Conservation (phyloP, 495 filamentous ascomycete genomes). For the Talaromyces trachyspermus region DNA sequence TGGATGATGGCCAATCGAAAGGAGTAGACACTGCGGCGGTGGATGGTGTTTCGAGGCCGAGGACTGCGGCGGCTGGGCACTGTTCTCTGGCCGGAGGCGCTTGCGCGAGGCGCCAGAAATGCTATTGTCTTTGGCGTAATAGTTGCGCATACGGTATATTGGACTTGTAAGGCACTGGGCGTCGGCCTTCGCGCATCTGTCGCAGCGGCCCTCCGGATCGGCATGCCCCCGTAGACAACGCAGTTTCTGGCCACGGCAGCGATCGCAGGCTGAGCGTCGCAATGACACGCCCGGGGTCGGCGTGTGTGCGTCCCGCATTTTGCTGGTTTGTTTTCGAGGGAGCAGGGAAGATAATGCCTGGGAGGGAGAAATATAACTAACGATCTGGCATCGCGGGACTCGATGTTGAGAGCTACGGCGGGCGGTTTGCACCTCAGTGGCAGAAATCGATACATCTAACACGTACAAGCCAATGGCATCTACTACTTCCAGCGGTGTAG, state of each 20-base stretch:
- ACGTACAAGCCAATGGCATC: no score
- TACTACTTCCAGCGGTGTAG: no score
- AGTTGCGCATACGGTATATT: background rate
- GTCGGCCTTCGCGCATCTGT: background rate
- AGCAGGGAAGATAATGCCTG: no score
- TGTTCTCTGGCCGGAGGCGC: background rate
- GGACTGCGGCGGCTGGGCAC: background rate
- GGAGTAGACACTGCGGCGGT: background rate
- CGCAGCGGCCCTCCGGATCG: background rate
- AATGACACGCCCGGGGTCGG: conserved; percentile 11
- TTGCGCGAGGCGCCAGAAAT: background rate
- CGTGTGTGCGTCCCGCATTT: background rate
- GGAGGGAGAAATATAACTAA: no score
- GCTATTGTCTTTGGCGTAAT: background rate
- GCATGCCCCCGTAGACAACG: conserved; percentile 7
- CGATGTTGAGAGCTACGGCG: no score
- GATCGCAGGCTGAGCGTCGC: conserved; percentile 14
- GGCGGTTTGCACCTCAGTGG: no score
- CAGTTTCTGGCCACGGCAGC: conserved; percentile 16
- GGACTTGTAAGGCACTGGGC: background rate
- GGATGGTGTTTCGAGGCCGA: no score
- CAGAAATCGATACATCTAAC: no score
- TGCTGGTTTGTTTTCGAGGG: background rate
- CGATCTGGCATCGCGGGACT: no score
- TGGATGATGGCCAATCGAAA: background rate